Percentiles rank a stretch among this genome's conserved stretches.
phyloP scores from a whole-genome alignment of 805 yeast species.

The Kodamaea laetipori region DNA sequence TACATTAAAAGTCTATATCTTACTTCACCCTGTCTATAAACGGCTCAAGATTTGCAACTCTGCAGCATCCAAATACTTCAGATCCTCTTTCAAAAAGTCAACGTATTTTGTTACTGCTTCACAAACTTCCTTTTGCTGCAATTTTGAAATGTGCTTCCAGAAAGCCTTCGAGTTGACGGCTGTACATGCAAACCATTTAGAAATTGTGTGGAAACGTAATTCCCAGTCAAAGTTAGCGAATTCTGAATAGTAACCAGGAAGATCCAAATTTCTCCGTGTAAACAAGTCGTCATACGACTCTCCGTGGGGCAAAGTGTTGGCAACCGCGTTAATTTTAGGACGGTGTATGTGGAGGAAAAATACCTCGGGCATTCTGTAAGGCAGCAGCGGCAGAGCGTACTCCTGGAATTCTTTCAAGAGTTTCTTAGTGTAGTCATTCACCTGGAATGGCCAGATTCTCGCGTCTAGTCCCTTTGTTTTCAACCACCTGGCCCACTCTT shows the following conservation, averaged over 20 bases:
- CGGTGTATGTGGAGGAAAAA: constrained; percentile 35
- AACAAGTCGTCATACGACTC: constrained; percentile 20
- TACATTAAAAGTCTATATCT: no score
- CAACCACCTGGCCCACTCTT: constrained; percentile 32
- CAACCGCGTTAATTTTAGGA: constrained; percentile 35
- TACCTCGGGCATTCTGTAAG: constrained; percentile 24
- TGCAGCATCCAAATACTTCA: constrained; percentile 14
- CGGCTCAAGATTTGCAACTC: constrained; percentile 10
- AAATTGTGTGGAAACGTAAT: constrained; percentile 33
- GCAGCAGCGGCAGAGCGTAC: constrained; percentile 1
- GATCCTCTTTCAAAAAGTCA: constrained; percentile 25
- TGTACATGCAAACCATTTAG: constrained; percentile 34
- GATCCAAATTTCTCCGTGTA: constrained; percentile 27
- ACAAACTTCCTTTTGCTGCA: constrained; percentile 23
- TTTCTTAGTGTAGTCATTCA: constrained; percentile 26
- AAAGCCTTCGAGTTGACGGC: constrained; percentile 24
- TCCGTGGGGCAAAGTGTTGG: constrained; percentile 19
- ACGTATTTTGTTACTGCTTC: constrained; percentile 22
- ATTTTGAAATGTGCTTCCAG: constrained; percentile 23
- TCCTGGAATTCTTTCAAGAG: constrained; percentile 24
- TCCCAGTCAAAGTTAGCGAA: constrained; percentile 35
- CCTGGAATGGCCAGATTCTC: constrained; percentile 34
- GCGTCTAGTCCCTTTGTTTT: constrained; percentile 25
- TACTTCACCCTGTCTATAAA: constrained; percentile 3
- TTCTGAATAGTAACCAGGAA: constrained; percentile 20